phyloP scores from a whole-genome alignment of 495 filamentous ascomycete genomes.

The Talaromyces wortmannii region DNA sequence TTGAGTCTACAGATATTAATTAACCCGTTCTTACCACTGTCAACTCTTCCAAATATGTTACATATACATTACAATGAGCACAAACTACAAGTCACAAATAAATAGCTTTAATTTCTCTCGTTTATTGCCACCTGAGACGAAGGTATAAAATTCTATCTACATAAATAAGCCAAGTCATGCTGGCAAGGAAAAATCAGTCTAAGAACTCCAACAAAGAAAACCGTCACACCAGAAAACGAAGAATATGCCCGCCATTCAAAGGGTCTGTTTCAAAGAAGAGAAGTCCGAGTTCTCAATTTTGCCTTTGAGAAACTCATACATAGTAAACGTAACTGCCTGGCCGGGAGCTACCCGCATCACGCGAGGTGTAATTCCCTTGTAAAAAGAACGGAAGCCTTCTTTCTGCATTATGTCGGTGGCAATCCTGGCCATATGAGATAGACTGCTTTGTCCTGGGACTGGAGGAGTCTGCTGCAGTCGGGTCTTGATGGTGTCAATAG shows the following conservation, averaged over 20 bases:
- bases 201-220: too few species aligned
- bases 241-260: background rate
- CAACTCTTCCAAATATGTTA: too few species aligned
- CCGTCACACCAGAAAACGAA: too few species aligned
- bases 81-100: too few species aligned
- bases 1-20: too few species aligned
- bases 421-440: slow-evolving; percentile 69
- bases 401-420: slow-evolving; percentile 92
- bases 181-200: too few species aligned
- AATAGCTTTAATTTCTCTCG: too few species aligned
- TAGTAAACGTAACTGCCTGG: slow-evolving; percentile 95
- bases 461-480: slow-evolving; percentile 84
- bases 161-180: too few species aligned
- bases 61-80: too few species aligned
- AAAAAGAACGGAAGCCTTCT: slow-evolving; percentile 89
- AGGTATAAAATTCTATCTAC: too few species aligned
- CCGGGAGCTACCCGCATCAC: slow-evolving; percentile 97
- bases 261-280: background rate
- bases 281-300: slow-evolving; percentile 42
- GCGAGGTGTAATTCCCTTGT: slow-evolving; percentile 96
- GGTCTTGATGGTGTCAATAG: slow-evolving; percentile 99
- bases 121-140: too few species aligned
- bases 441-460: slow-evolving; percentile 68
- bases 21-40: too few species aligned
- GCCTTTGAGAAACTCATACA: slow-evolving; percentile 90